Percentiles rank a stretch among this genome's conserved stretches.
phyloP scores from a whole-genome alignment of 1,284 basidiomycete species.

The Melampsora larici-populina region DNA sequence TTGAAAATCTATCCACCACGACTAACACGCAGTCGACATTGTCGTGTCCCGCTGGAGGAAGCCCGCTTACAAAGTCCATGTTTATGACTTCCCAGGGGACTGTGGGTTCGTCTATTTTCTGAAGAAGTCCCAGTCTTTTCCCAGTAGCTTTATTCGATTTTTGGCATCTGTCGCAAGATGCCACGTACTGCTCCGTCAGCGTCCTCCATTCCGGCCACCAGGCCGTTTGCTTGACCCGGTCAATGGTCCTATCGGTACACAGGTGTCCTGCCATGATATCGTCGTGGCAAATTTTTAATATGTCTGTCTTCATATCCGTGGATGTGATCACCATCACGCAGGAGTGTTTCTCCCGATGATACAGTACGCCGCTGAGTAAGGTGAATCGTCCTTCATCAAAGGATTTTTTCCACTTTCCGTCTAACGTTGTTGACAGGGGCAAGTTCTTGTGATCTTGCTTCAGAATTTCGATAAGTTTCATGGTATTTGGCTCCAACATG shows the following conservation, averaged over 20 bases:
- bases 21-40: neutral
- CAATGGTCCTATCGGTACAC: neutral
- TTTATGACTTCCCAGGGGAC: no score
- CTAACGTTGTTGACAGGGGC: neutral
- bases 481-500: neutral
- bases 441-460: neutral
- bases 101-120: no score
- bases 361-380: neutral
- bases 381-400: neutral
- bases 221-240: neutral
- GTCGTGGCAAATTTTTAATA: conserved; percentile 10
- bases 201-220: conserved; percentile 14
- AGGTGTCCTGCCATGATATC: neutral
- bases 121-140: no score
- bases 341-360: conserved; percentile 1
- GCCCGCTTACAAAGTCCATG: no score
- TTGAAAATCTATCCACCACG: neutral
- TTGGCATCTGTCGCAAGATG: neutral
- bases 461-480: neutral
- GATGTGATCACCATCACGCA: neutral
- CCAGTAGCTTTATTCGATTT: no score
- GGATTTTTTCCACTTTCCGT: neutral
- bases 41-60: neutral
- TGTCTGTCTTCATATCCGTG: neutral
- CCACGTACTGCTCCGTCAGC: neutral